phyloP scores from a whole-genome alignment of 2,329 filamentous ascomycete genomes.

The Tolypocladium album region DNA sequence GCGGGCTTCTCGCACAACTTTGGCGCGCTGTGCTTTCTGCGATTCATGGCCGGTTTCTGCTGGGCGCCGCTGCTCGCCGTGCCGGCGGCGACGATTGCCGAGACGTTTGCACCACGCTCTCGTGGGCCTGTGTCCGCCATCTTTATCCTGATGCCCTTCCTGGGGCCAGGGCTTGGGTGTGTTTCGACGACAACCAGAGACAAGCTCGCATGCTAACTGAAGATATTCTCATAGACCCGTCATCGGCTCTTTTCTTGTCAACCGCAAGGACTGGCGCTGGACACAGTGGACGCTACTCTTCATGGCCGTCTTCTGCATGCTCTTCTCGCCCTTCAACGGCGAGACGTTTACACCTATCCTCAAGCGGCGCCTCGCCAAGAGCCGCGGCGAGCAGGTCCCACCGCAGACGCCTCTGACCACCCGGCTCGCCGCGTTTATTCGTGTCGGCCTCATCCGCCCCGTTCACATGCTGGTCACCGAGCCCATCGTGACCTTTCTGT shows the following conservation, averaged over 20 bases:
- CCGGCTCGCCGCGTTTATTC: slow-evolving; percentile 23
- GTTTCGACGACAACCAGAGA: slow-evolving; percentile 8
- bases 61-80: slow-evolving; percentile 38
- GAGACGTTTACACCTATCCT: slow-evolving; percentile 49
- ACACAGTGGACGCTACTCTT: slow-evolving; percentile 40
- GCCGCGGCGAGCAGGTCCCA: slow-evolving; percentile 18
- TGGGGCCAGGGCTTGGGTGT: slow-evolving; percentile 41
- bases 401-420: slow-evolving; percentile 10
- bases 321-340: slow-evolving; percentile 28
- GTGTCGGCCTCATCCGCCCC: slow-evolving; percentile 36
- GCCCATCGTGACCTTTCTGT: slow-evolving; percentile 48
- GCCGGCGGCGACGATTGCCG: slow-evolving; percentile 36
- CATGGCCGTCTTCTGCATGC: slow-evolving; percentile 26
- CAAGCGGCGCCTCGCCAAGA: slow-evolving; percentile 24
- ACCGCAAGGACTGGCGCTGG: slow-evolving; percentile 40
- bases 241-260: slow-evolving; percentile 35
- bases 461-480: slow-evolving; percentile 50
- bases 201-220: neutral
- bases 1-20: slow-evolving; percentile 40
- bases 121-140: slow-evolving; percentile 31
- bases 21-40: slow-evolving; percentile 36
- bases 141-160: slow-evolving; percentile 39
- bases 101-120: slow-evolving; percentile 32
- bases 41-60: slow-evolving; percentile 46
- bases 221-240: slow-evolving; percentile 23